Base-by-base conservation (phyloP, 2,329 filamentous ascomycete genomes). In the Lachnellula subtilissima region DNA sequence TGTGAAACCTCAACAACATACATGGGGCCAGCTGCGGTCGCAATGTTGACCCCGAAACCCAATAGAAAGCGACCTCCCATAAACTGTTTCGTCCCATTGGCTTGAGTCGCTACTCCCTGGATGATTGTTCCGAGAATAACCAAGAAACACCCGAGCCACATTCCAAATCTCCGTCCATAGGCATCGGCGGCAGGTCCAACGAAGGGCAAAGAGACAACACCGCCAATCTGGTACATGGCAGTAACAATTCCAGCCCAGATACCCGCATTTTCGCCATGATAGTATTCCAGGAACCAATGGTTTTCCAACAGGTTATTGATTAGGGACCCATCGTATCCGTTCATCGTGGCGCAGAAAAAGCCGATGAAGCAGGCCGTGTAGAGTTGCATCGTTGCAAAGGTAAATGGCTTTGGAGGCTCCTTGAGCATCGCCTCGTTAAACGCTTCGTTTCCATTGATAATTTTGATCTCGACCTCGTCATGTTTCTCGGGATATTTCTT, bases 1-100 rank as follows among this genome's bases (percentile, higher is more conserved):
- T 77, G 74, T 51, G 73, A 72, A 35, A 77, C 72, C 63, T 79
- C 77, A 22, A 77, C 72, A 17, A 77, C 75, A 61, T 78, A 78
- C 54, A 75, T 74, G 5, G 76, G 77, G 1, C 75, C 76, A 6
- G 76, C 75, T 1, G 75, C 72, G 1, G 75, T 72, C 17, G 74
- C 73, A 58, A 79, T 74, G 43, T 74, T 73, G 25, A 78, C 76
- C 52, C 77, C 77, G 58, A 85, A 85, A 52, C 83, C 83, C 3
- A 86, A 76, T 19, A 86, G 69, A 70, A 86, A 85, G 28, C 82
- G 77, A n/a, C 82, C 82, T 45, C 76, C 77, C 68, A 79, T 76
- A 63, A 79, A 80, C 55, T 77, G 74, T 9, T 69, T 66, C 4
- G 63, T 62, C 22, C 69, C 56, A 64, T 67, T 54, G 48, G 65